Base-by-base conservation (phyloP, 2,329 filamentous ascomycete genomes). In the Elsinoe ampelina region DNA sequence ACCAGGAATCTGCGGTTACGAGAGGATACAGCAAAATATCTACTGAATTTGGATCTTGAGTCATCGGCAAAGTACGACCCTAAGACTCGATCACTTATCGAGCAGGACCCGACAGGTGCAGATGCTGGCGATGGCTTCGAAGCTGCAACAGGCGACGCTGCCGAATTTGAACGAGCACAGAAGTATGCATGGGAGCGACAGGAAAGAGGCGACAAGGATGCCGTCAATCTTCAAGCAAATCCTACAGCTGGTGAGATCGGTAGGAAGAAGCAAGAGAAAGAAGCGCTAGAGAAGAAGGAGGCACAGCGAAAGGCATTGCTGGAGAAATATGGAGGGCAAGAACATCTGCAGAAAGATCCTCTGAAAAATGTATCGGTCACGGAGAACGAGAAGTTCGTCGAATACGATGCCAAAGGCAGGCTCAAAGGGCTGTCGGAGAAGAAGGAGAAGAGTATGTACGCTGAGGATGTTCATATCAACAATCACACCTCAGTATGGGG, bases 1-100 rank as follows among this genome's bases (percentile, higher is more conserved):
- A 95, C 93, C 1, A 81, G 90, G 58, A 95, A 97, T 67, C 77
- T 98, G 58, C 83, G 93, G 61, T 83, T 98, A 69, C 82, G 93
- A 70, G 93, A 98, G 73, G 93, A 98, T 70, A 98, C 93, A 0
- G 93, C 93, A 19, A 97, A 96, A 67, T 98, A 98, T 68, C 78
- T 98, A 2, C 76, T 96, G 7, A 97, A 97, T 67, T 81, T 98
- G 26, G 93, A 98, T 67, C 79, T 95, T 2, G 93, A 98, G 66
- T 96, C 91, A 1, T 93, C 95, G 1, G 95, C 26, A 30, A 30
- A 95, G 70, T 98, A 98, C 72, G 92, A 98, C 67, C 93, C 93
- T 0, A 98, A 98, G 70, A 96, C 91, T 11, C 81, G 93, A 64
- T 86, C 87, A 7, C 89, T 98, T 78, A 86, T 95, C 19, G 89